A percentile compares a stretch with the other conserved stretches of the same genome.
These are phyloP conservation scores for Cystobasidium sp. DNA, from an alignment of 1,284 basidiomycete species.

Conservation along the genomic window DNA sequence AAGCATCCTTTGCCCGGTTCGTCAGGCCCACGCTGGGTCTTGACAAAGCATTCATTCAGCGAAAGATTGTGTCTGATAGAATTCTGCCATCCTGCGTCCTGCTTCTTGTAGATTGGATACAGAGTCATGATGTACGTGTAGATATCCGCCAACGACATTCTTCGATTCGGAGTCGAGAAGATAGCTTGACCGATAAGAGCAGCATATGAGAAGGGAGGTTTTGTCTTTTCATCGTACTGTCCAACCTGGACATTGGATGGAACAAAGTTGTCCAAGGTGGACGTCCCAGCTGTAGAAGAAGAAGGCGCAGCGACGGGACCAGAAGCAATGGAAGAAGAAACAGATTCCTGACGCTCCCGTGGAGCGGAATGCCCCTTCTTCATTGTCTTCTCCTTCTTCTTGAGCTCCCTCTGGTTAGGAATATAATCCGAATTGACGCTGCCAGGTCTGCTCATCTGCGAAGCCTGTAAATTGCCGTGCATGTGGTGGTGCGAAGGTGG, in stretches of 20 bases:
- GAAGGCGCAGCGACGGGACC: slow-evolving; percentile 4
- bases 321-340: slow-evolving; percentile 17
- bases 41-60: slow-evolving; percentile 66
- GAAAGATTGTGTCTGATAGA: slow-evolving; percentile 91
- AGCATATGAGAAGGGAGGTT: slow-evolving; percentile 53
- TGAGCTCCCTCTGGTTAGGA: slow-evolving; percentile 14
- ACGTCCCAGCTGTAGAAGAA: background rate
- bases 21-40: slow-evolving; percentile 49
- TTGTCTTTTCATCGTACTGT: slow-evolving; percentile 64
- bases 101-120: slow-evolving; percentile 51
- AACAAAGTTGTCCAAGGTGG: slow-evolving; percentile 27
- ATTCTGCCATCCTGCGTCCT: slow-evolving; percentile 83
- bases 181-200: slow-evolving; percentile 54
- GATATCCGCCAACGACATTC: slow-evolving; percentile 49
- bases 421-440: slow-evolving; percentile 28
- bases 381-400: slow-evolving; percentile 26
- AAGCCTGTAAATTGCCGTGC: background rate
- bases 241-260: slow-evolving; percentile 25
- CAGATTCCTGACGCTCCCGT: slow-evolving; percentile 7
- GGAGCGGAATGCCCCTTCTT: slow-evolving; percentile 13
- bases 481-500: slow-evolving; percentile 9
- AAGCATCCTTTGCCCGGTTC: slow-evolving; percentile 59
- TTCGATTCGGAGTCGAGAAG: slow-evolving; percentile 29
- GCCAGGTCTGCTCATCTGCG: slow-evolving; percentile 10
- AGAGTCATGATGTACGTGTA: slow-evolving; percentile 49